Base-by-base conservation (phyloP, 2,329 filamentous ascomycete species). In the Blastomyces parvus region DNA sequence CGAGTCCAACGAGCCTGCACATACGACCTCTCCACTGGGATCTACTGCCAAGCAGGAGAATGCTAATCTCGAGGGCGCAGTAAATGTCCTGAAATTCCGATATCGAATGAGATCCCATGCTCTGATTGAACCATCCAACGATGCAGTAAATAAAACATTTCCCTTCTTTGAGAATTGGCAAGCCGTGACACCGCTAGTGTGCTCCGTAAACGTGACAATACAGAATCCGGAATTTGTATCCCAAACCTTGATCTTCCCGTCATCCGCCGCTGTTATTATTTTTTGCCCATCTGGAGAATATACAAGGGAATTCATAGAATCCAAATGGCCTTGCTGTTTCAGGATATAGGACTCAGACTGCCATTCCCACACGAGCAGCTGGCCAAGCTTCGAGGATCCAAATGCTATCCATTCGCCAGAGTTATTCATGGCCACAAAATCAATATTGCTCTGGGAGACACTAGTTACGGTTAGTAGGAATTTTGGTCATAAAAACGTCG, bases 331-430 rank as follows among this genome's bases (percentile, higher is more conserved):
- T 76, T 97, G 94, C 73, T 99, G 94, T 77, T 99, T 99, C 58
- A 99, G 81, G 64, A 99, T 95, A 75, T 99, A 99, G 6, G 93
- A 97, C 76, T 99, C 95, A 0, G 94, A 99, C 74, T 97, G 93
- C 92, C 95, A 99, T 75, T 99, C 94, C 94, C 94, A 99, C 3
- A 99, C 94, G 3, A 99, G 80, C n/a, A 99, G 81, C 73, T 99
- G 94, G 0, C 95, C 95, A 5, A 96, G 83, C 70, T 95, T 95
- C 1, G 94, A 96, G 0, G 95, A 94, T 17, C 93, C 94, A 74
- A 99, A 97, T 0, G 95, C 95, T 27, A 99, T 80, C 94, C 94
- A 99, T 78, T 97, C 93, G 61, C 94, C 94, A 40, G 88, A 90
- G 74, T 90, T 89, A 78, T 97, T 99, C 72, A 97, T 91, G 0